Evolutionary conservation across 2,329 filamentous ascomycete species (phyloP).

Genomic region (Verticillium dahliae): DNA sequence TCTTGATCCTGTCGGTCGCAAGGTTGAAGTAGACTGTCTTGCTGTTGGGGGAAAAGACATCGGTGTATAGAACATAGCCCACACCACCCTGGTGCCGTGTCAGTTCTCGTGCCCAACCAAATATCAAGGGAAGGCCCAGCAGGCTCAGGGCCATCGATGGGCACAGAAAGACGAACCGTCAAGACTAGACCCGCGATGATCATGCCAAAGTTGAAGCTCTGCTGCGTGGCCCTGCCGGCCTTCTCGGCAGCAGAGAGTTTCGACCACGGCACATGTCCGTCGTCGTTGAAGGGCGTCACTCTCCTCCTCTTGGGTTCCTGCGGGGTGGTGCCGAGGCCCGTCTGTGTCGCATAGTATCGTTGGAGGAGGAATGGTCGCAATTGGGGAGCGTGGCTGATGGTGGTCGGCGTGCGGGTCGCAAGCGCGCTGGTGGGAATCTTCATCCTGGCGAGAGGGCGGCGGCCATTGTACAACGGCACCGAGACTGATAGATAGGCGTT

Average conservation of each 20-base stretch:
- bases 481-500: neutral
- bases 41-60: conserved; percentile 79
- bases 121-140: neutral
- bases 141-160: too few species aligned
- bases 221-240: conserved; percentile 77
- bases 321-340: conserved; percentile 28
- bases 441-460: conserved; percentile 37
- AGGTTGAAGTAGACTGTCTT: conserved; percentile 85
- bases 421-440: conserved; percentile 32
- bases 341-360: conserved; percentile 56
- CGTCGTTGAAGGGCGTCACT: conserved; percentile 81
- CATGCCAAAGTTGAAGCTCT: conserved; percentile 80
- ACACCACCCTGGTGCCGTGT: conserved; percentile 57
- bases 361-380: conserved; percentile 29
- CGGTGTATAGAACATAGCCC: conserved; percentile 68
- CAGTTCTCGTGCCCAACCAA: neutral
- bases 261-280: conserved; percentile 74
- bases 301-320: conserved; percentile 52
- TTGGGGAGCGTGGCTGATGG: conserved; percentile 15
- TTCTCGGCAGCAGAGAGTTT: conserved; percentile 73
- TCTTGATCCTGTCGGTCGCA: conserved; percentile 71
- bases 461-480: conserved; percentile 25
- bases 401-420: conserved; percentile 22
- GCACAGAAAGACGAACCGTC: conserved; percentile 49
- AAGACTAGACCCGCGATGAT: conserved; percentile 68